Conservation (phyloP, 139 green algal species). For the Closterium sp. region DNA sequence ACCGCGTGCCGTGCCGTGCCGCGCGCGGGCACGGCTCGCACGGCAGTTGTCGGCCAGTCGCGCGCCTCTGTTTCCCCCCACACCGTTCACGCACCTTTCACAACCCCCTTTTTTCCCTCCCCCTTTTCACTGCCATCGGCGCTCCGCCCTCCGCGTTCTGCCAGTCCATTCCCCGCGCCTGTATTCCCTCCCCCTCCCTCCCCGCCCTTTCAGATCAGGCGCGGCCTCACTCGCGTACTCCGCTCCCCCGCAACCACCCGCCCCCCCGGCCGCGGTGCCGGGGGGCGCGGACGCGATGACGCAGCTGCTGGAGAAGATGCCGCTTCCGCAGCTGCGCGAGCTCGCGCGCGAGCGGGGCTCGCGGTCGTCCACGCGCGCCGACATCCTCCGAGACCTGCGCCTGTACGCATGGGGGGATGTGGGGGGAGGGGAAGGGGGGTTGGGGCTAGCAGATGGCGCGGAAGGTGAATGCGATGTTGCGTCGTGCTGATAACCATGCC, state of each 20-base stretch:
- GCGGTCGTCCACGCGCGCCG: neutral
- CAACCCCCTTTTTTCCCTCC: too few relatives aligned
- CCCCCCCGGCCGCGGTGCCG: neutral
- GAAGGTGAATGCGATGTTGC: neutral
- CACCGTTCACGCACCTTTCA: too few relatives aligned
- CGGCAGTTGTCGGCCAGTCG: too few relatives aligned
- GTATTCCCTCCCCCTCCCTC: neutral
- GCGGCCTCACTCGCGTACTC: neutral
- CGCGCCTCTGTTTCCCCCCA: too few relatives aligned
- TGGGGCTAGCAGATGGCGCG: neutral
- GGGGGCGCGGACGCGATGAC: neutral
- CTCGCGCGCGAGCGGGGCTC: neutral
- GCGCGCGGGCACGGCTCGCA: too few relatives aligned
- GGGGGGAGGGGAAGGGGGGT: too few relatives aligned
- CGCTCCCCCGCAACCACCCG: neutral
- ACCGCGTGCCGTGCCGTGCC: neutral
- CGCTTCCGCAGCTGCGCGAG: conserved; percentile 2
- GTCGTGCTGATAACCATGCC: neutral
- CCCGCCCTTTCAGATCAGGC: neutral
- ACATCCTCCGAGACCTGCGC: neutral
- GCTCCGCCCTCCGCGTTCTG: neutral
- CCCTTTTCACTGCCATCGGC: neutral
- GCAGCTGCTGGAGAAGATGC: neutral
- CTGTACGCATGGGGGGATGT: neutral
- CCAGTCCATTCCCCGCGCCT: neutral